These are phyloP conservation scores for Niebla homalea DNA, from an alignment of 495 filamentous ascomycete genomes.

Conservation along the genomic window DNA sequence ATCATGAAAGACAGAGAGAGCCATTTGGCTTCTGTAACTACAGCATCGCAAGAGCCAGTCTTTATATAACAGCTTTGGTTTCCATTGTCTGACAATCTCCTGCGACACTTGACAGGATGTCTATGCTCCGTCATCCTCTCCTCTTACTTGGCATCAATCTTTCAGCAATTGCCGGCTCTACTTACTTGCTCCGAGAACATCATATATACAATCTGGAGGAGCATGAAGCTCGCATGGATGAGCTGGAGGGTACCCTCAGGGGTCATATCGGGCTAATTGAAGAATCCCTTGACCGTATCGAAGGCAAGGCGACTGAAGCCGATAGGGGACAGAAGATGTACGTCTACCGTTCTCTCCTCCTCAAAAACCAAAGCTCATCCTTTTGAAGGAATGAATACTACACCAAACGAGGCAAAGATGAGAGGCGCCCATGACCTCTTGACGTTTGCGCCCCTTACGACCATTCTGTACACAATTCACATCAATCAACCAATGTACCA, in stretches of 20 bases:
- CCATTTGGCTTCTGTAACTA: too few relatives aligned
- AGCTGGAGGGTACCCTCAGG: constrained; percentile 32
- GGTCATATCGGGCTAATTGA: constrained; percentile 35
- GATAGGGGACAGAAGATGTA: constrained; percentile 20
- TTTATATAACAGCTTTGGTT: too few relatives aligned
- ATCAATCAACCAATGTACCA: too few relatives aligned
- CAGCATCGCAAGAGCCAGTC: too few relatives aligned
- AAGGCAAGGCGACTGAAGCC: constrained; percentile 18
- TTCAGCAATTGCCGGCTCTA: constrained; percentile 22
- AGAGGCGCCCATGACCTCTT: constrained; percentile 7
- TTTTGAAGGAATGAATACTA: constrained; percentile 16
- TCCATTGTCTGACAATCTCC: background rate
- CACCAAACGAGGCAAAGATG: constrained; percentile 15
- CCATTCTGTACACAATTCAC: too few relatives aligned
- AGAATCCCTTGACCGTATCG: constrained; percentile 28
- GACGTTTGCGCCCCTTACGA: too few relatives aligned
- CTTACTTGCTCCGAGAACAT: constrained; percentile 23
- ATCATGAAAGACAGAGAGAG: background rate
- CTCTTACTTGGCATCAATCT: constrained; percentile 22
- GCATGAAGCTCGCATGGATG: constrained; percentile 34
- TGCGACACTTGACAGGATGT: constrained; percentile 10
- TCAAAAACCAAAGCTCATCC: background rate
- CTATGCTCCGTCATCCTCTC: constrained; percentile 18
- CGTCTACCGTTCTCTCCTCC: background rate
- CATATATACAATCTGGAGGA: constrained; percentile 31